These are phyloP conservation scores for Sugiyamaella neomexicana DNA, from an alignment of 1,139 yeast genomes.

Conservation along the genomic window DNA sequence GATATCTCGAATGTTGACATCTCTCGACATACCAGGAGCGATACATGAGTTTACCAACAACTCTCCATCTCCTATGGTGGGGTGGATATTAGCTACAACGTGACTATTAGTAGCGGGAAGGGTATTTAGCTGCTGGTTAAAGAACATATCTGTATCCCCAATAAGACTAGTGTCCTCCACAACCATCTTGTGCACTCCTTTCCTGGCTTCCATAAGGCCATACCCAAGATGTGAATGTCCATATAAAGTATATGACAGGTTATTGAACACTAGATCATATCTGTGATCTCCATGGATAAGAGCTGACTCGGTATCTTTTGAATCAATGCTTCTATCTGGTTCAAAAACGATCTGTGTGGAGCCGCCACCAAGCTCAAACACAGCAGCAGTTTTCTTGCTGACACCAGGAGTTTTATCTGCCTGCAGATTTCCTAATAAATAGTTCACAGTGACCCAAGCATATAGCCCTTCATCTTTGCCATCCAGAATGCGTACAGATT, in stretches of 20 bases:
- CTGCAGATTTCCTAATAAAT: slow-evolving; percentile 83
- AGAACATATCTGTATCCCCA: background rate
- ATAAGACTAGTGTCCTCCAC: slow-evolving; percentile 8
- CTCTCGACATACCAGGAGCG: slow-evolving; percentile 64
- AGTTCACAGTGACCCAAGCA: slow-evolving; percentile 94
- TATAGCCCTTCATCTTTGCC: slow-evolving; percentile 94
- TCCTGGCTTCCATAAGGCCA: slow-evolving; percentile 90
- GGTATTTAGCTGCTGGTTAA: background rate
- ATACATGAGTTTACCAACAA: slow-evolving; percentile 69
- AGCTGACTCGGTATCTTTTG: slow-evolving; percentile 45
- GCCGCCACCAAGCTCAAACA: slow-evolving; percentile 93
- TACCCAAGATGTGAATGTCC: slow-evolving; percentile 91
- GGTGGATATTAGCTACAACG: slow-evolving; percentile 5
- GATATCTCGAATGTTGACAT: slow-evolving; percentile 28
- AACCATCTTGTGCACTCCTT: slow-evolving; percentile 60
- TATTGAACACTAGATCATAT: slow-evolving; percentile 72
- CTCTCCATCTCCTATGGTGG: slow-evolving; percentile 20
- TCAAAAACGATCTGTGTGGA: slow-evolving; percentile 96
- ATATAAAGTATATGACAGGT: slow-evolving; percentile 68
- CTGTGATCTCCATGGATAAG: slow-evolving; percentile 84
- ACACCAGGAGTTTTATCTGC: slow-evolving; percentile 43
- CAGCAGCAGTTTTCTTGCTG: slow-evolving; percentile 65
- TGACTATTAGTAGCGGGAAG: slow-evolving; percentile 4
- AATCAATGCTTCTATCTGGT: slow-evolving; percentile 52
- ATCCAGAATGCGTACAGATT: slow-evolving; percentile 85